These are phyloP conservation scores for Datisca glomerata DNA, from an alignment of 306 rosid species.

Conservation along the genomic window DNA sequence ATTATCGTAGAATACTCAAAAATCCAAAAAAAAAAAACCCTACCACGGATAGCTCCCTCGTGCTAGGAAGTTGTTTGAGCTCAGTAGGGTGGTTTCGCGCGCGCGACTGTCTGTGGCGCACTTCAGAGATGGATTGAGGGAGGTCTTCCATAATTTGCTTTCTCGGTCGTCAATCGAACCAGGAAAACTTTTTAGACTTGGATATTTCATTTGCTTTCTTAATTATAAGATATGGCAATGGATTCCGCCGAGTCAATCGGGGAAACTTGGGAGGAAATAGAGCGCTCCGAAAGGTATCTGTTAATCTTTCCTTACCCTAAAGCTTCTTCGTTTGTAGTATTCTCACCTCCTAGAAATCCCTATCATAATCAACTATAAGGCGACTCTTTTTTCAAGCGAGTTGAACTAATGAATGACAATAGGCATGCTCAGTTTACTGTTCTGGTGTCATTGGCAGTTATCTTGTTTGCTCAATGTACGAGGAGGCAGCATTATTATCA, in stretches of 20 bases:
- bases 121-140: not conserved
- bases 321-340: too few relatives aligned
- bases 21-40: too few relatives aligned
- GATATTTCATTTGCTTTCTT: not conserved
- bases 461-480: conserved; percentile 66
- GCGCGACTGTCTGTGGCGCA: not conserved
- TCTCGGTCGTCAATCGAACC: not conserved
- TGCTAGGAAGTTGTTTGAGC: too few relatives aligned
- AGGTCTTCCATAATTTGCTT: not conserved
- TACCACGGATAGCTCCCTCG: too few relatives aligned
- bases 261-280: conserved; percentile 52
- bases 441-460: conserved; percentile 25
- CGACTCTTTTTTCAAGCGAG: too few relatives aligned
- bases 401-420: too few relatives aligned
- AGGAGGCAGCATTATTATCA: conserved; percentile 50
- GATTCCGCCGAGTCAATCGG: not conserved
- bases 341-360: too few relatives aligned
- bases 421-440: not conserved
- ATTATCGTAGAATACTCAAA: too few relatives aligned
- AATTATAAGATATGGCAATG: not conserved
- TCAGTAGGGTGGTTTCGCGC: too few relatives aligned
- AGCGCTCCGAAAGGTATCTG: conserved; percentile 58
- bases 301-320: not conserved
- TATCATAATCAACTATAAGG: too few relatives aligned
- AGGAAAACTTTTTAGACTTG: not conserved